Evolutionary conservation across 371 early-diverging fungal species (phyloP), one percentile per base, ranked within the genome.

Genomic region (Mucor racemosus): DNA sequence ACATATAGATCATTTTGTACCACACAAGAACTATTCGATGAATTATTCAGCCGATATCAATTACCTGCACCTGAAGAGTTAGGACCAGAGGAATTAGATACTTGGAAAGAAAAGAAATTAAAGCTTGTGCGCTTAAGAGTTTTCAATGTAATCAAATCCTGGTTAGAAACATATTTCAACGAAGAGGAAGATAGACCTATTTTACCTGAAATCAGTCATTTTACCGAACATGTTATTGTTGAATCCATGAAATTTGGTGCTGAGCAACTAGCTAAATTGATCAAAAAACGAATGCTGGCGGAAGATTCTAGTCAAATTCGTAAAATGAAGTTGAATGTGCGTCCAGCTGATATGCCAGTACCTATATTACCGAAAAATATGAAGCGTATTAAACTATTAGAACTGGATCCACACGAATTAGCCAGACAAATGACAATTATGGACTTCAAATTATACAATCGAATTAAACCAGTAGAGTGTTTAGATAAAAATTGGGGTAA

Each of bases 1-100:
- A 95, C 95, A 15, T 97, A 95, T 77, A 92, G 93, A 53, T 91
- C 92, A 36, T 97, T 97, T 70, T 86, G 90, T 26, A 86, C 91
- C 0, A 86, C 96, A 0, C 81, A 80, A 9, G 87, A 94, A 68
- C 74, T 97, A 36, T 88, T 97, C 67, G 77, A 86, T 34, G 76
- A 82, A 34, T 75, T 98, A 31, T 86, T 92, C 64, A 73, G 73
- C 19, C 86, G 97, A 61, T 96, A 91, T 71, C 76, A 84, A 41
- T 80, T 96, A 39, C 62, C 76, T 14, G 89, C 95, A 5, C 96
- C 98, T 0, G 73, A 76, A 0, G 88, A 85, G 21, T 69, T 98
- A 50, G 76, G 73, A 3, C 64, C 76, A 1, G 88, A 90, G 21
- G 94, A 97, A 66, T 58, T 88, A 11, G 84, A 82, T 15, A 74